Conservation (phyloP, 257 asterid genomes). For the Perilla frutescens region DNA sequence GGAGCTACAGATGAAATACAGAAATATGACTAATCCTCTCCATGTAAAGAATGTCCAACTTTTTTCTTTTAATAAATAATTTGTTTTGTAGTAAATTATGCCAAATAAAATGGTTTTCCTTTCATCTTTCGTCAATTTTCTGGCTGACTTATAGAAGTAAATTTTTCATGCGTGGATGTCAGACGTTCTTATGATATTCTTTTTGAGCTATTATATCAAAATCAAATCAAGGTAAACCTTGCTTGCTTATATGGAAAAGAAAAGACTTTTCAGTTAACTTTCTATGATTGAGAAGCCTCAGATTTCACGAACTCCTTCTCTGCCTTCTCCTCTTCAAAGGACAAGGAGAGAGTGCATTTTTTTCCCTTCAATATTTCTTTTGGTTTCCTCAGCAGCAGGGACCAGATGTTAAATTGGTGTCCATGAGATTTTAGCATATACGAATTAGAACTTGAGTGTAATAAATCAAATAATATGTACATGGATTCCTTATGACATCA, state of each 20-base stretch:
- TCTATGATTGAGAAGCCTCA: conserved; percentile 1
- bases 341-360: conserved; percentile 6
- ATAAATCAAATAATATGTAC: neutral
- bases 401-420: neutral
- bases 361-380: conserved; percentile 4
- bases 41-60: neutral
- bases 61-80: neutral
- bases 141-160: neutral
- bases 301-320: conserved; percentile 1
- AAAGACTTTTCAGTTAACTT: neutral
- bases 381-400: neutral
- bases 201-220: neutral
- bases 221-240: neutral
- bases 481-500: conserved; percentile 1
- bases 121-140: neutral
- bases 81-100: neutral
- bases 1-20: neutral
- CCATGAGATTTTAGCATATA: neutral
- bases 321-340: conserved; percentile 14
- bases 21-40: neutral
- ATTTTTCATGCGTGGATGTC: neutral
- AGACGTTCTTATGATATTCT: neutral
- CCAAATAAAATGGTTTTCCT: neutral
- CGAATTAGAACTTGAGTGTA: neutral
- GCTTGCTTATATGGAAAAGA: neutral